Percentiles rank a stretch among this genome's conserved stretches.
phyloP scores from a whole-genome alignment of 176 grass and related monocot genomes.

The Typha latifolia region DNA sequence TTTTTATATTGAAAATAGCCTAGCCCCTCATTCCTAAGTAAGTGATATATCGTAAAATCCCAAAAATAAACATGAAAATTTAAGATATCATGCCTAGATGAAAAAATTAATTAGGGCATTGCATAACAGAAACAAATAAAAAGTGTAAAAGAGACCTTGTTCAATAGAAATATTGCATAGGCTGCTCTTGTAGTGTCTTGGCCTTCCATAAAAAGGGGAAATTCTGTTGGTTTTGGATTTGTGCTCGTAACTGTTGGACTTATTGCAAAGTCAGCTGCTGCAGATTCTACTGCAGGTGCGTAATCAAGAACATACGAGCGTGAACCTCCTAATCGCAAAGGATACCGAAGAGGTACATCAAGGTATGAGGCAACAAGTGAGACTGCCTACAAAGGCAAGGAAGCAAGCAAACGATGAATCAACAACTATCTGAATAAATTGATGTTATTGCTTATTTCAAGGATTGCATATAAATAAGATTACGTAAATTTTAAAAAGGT shows the following conservation, averaged over 20 bases:
- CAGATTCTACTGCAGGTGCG: constrained; percentile 55
- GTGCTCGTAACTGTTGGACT: constrained; percentile 24
- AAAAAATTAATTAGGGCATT: neutral
- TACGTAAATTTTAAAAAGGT: neutral
- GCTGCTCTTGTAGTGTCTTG: constrained; percentile 85
- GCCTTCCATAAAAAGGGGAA: constrained; percentile 81
- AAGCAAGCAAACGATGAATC: constrained; percentile 12
- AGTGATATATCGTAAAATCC: neutral
- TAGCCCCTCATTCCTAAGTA: too few species aligned
- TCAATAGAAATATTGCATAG: constrained; percentile 94
- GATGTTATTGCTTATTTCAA: neutral
- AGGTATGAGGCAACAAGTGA: constrained; percentile 70
- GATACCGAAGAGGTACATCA: constrained; percentile 76
- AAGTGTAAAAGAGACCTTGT: constrained; percentile 51
- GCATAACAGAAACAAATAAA: neutral
- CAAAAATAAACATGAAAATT: neutral
- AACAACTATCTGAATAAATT: neutral
- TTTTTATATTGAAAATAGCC: too few species aligned
- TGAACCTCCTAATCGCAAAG: constrained; percentile 75
- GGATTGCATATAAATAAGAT: neutral
- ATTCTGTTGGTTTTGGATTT: constrained; percentile 47
- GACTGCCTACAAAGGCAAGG: constrained; percentile 46
- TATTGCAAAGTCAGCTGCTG: constrained; percentile 24
- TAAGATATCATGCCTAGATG: neutral
- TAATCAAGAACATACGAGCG: constrained; percentile 66